Evolutionary conservation across 345 rosid genomes (phyloP).

Genomic region (Geranium brycei): DNA sequence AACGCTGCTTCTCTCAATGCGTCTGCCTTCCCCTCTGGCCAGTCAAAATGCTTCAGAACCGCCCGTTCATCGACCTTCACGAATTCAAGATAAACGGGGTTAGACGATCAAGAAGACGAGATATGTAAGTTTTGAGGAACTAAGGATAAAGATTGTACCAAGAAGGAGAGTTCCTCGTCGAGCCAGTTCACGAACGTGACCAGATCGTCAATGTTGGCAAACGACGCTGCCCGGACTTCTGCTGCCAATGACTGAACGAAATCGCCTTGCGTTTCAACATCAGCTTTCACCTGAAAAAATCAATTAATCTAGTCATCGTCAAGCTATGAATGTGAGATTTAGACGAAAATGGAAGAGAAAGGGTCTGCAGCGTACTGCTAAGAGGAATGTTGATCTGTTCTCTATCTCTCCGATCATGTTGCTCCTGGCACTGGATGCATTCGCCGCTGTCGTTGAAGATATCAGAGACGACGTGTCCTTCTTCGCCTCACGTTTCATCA

Average conservation of each 20-base stretch:
- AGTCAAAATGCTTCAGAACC: slow-evolving; percentile 94
- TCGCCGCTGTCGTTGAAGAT: slow-evolving; percentile 40
- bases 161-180: slow-evolving; percentile 94
- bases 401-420: slow-evolving; percentile 94
- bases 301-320: not conserved
- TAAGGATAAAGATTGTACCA: slow-evolving; percentile 34
- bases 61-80: slow-evolving; percentile 88
- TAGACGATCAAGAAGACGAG: not conserved
- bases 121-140: not conserved
- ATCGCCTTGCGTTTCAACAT: slow-evolving; percentile 97
- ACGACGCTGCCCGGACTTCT: slow-evolving; percentile 81
- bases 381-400: slow-evolving; percentile 85
- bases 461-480: slow-evolving; percentile 61
- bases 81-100: slow-evolving; percentile 4
- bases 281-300: slow-evolving; percentile 74
- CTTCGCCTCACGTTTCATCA: slow-evolving; percentile 96
- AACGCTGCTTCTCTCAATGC: slow-evolving; percentile 91
- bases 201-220: slow-evolving; percentile 56
- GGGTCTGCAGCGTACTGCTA: slow-evolving; percentile 45
- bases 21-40: slow-evolving; percentile 99
- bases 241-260: slow-evolving; percentile 84
- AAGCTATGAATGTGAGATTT: not conserved
- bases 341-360: not conserved
- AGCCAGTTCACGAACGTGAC: slow-evolving; percentile 93
- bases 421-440: slow-evolving; percentile 65